These are phyloP conservation scores for Neurospora sp. DNA, from an alignment of 495 filamentous ascomycete species.

Conservation along the genomic window DNA sequence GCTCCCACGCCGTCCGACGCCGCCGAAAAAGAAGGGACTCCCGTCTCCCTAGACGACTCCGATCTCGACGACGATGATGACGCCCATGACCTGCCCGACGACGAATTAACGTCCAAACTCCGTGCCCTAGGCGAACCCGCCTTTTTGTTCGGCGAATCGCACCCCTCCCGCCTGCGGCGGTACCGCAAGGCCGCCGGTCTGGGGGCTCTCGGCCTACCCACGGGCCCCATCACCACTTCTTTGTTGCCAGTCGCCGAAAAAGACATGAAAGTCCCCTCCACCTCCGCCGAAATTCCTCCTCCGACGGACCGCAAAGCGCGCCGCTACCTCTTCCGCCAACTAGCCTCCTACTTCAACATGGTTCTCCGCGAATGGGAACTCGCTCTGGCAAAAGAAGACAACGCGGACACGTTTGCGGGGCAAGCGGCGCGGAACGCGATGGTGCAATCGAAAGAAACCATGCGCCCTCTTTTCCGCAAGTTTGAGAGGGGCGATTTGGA, in stretches of 20 bases:
- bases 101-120: constrained; percentile 56
- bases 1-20: constrained; percentile 23
- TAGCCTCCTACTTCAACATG: constrained; percentile 89
- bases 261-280: constrained; percentile 71
- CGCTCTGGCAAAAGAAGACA: constrained; percentile 61
- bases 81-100: constrained; percentile 45
- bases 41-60: constrained; percentile 23
- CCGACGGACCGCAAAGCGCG: constrained; percentile 42
- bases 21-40: constrained; percentile 3
- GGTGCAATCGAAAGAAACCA: constrained; percentile 71
- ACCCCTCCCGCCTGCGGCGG: constrained; percentile 54
- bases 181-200: constrained; percentile 38
- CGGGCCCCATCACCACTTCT: constrained; percentile 54
- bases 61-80: constrained; percentile 35
- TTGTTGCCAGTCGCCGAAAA: constrained; percentile 66
- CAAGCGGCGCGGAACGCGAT: constrained; percentile 69
- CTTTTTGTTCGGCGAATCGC: constrained; percentile 74
- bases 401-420: constrained; percentile 65
- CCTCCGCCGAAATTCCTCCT: constrained; percentile 46
- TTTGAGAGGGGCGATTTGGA: constrained; percentile 74
- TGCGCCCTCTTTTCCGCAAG: constrained; percentile 82
- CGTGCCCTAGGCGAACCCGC: constrained; percentile 64
- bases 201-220: constrained; percentile 39
- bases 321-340: constrained; percentile 68
- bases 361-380: constrained; percentile 78